Evolutionary conservation across 2,329 filamentous ascomycete species (phyloP), one percentile per base, ranked within the genome.

Genomic region (Leptodontidium sp.): DNA sequence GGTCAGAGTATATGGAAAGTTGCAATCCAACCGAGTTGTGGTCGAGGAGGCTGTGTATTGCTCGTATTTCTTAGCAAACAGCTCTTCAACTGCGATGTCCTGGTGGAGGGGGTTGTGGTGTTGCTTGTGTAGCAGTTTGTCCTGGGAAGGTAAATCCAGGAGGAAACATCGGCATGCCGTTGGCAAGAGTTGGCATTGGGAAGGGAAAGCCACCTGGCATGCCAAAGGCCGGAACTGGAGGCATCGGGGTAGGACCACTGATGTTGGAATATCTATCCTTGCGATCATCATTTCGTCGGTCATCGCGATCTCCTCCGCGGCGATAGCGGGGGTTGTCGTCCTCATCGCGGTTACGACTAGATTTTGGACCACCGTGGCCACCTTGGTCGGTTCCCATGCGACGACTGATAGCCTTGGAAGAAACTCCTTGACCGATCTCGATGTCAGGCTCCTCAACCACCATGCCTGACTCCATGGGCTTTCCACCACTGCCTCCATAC

Each of bases 381-480:
- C 88, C 87, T 76, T 88, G 88, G 77, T 91, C 89, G 8, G 88
- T 91, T 79, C 90, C 87, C 87, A 91, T 90, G 45, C 89, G 87
- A 21, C 89, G 84, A 74, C 87, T 90, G 70, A 91, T 91, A 49
- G 89, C 93, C 84, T 99, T 99, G 53, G 94, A 98, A 21, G 94
- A 98, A 15, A 99, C 97, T 66, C 96, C 96, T 21, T 95, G 94
- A 64, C 96, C 96, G 68, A 99, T 99, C 81, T 99, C 96, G 75
- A 99, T 99, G 78, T 99, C 96, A 2, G 96, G 96, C 81, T 99
- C 96, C 79, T 99, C 96, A 32, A 99, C 92, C 7, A 94, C 91
- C 82, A 99, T 88, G 52, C 94, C 94, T 15, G 88, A 84, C 77
- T 94, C 91, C 70, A 99, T 93, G 1, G 89, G 83, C 67, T 88